Percentiles rank a stretch among this genome's conserved stretches.
Evolutionary conservation across 1,284 basidiomycete species (phyloP).

Genomic region (Hymenochaete sp.): DNA sequence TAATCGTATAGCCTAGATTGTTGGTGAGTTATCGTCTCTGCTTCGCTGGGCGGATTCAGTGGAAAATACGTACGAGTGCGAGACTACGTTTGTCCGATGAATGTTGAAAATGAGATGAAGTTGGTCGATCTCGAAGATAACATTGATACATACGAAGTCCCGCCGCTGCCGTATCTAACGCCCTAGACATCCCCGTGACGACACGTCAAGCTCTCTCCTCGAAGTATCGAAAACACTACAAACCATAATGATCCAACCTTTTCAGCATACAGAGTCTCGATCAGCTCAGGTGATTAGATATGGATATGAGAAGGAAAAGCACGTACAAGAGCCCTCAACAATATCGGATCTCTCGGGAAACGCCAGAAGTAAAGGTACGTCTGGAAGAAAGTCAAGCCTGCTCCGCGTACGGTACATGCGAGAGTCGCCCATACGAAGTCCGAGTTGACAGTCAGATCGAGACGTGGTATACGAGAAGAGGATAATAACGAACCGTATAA

Average conservation of each 20-base stretch:
- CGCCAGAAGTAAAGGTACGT: conserved; percentile 12
- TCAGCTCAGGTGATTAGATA: background rate
- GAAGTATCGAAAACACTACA: background rate
- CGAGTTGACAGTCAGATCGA: too few relatives aligned
- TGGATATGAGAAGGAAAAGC: background rate
- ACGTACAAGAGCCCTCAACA: conserved; percentile 5
- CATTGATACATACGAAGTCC: background rate
- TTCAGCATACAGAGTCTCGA: background rate
- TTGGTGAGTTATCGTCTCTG: background rate
- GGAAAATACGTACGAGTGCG: background rate
- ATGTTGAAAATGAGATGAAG: too few relatives aligned
- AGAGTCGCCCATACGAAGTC: background rate
- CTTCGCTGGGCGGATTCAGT: background rate
- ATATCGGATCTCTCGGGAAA: conserved; percentile 3
- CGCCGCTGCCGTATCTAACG: background rate
- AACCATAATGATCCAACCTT: background rate
- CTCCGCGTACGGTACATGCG: background rate
- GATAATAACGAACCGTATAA: conserved; percentile 9
- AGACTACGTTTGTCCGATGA: too few relatives aligned
- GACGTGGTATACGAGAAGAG: background rate
- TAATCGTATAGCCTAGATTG: background rate
- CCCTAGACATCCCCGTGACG: too few relatives aligned
- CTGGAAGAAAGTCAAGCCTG: conserved; percentile 12
- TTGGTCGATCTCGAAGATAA: too few relatives aligned
- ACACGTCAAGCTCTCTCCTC: too few relatives aligned